A percentile compares a stretch with the other conserved stretches of the same genome.
These are phyloP conservation scores for Leucocoprinus birnbaumii DNA, from an alignment of 768 basidiomycete species.

Conservation along the genomic window DNA sequence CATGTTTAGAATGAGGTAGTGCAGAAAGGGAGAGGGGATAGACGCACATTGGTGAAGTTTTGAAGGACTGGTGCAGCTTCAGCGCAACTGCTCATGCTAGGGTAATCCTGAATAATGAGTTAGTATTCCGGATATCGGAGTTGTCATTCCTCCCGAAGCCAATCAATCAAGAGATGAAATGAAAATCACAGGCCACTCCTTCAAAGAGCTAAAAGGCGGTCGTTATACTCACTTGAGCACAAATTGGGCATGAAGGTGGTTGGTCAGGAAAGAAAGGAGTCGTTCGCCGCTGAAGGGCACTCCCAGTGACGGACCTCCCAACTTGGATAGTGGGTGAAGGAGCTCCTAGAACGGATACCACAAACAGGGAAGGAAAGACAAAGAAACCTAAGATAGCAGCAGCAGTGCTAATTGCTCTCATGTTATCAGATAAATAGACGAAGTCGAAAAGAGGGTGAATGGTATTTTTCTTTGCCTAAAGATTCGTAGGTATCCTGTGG, in stretches of 20 bases:
- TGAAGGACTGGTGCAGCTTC: slow-evolving; percentile 54
- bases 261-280: slow-evolving; percentile 49
- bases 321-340: not conserved
- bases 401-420: no score
- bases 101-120: slow-evolving; percentile 37
- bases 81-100: slow-evolving; percentile 53
- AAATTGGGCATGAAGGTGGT: slow-evolving; percentile 59
- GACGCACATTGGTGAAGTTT: slow-evolving; percentile 50
- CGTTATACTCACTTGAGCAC: slow-evolving; percentile 35
- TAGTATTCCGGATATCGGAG: no score
- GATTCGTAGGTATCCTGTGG: not conserved
- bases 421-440: not conserved
- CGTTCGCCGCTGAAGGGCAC: slow-evolving; percentile 21
- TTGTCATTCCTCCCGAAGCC: no score
- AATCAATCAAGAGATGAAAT: no score
- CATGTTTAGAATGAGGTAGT: not conserved
- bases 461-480: no score
- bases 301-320: not conserved
- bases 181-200: no score
- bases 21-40: not conserved
- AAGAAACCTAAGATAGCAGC: not conserved
- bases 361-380: not conserved
- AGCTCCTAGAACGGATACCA: not conserved
- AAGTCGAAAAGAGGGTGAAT: no score
- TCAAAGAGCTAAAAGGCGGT: no score